Percentiles rank a stretch among this genome's conserved stretches.
These are phyloP conservation scores for Paracamarosporium sp. DNA, from an alignment of 2,329 filamentous ascomycete species.

Conservation along the genomic window DNA sequence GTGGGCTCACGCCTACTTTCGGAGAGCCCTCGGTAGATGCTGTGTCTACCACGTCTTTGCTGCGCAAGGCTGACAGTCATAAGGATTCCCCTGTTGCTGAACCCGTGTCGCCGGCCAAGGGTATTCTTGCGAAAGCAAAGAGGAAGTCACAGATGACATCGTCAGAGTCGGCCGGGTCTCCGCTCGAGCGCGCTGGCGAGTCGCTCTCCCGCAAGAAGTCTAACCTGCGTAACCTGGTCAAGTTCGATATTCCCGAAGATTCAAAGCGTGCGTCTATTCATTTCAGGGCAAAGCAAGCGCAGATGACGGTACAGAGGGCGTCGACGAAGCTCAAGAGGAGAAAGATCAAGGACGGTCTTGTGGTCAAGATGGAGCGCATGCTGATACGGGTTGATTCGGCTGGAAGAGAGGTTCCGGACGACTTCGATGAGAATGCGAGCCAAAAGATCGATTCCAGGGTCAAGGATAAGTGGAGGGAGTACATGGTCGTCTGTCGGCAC, in stretches of 20 bases:
- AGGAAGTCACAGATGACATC: conserved; percentile 31
- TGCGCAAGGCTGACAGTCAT: conserved; percentile 42
- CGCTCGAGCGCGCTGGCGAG: conserved; percentile 12
- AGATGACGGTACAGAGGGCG: conserved; percentile 45
- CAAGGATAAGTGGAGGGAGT: conserved; percentile 71
- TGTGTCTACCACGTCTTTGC: conserved; percentile 45
- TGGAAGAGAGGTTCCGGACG: conserved; percentile 60
- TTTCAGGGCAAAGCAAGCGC: conserved; percentile 47
- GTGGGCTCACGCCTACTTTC: conserved; percentile 28
- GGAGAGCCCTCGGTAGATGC: conserved; percentile 42
- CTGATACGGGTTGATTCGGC: conserved; percentile 67
- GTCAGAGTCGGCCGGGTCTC: conserved; percentile 16
- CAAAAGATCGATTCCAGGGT: conserved; percentile 64
- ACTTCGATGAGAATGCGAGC: conserved; percentile 70
- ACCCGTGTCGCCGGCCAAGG: conserved; percentile 25
- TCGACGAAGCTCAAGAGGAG: conserved; percentile 46
- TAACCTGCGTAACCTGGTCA: conserved; percentile 46
- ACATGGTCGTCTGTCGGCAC: conserved; percentile 66
- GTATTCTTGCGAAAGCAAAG: conserved; percentile 38
- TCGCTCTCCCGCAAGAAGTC: conserved; percentile 34
- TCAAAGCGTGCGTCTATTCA: conserved; percentile 46
- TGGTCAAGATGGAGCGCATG: conserved; percentile 74
- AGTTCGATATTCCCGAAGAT: conserved; percentile 52
- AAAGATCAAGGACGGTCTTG: conserved; percentile 62
- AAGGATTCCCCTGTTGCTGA: conserved; percentile 34